Conservation (phyloP, 352 stramenopile genomes). For the Pythium sukuiense region DNA sequence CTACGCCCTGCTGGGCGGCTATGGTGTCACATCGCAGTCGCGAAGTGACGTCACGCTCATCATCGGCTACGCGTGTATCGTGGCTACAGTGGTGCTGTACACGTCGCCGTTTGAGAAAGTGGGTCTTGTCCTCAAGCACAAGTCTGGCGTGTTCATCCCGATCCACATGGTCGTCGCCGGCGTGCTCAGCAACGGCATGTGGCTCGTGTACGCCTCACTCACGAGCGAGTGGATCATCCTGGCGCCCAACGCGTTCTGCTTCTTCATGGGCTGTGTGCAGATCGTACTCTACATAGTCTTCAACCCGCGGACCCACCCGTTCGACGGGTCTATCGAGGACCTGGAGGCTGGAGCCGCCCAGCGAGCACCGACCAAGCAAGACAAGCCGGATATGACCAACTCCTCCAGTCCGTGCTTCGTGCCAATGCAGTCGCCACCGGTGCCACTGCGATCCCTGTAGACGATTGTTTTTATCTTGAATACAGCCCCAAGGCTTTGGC, state of each 20-base stretch:
- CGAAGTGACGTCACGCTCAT: slow-evolving; percentile 17
- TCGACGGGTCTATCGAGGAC: slow-evolving; percentile 3
- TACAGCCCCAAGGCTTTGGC: too few relatives aligned
- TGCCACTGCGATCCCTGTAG: neutral
- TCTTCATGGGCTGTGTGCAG: slow-evolving; percentile 20
- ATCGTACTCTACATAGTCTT: slow-evolving; percentile 25
- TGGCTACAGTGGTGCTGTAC: slow-evolving; percentile 25
- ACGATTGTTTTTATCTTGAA: neutral
- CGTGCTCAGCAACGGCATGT: slow-evolving; percentile 21
- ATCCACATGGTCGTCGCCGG: slow-evolving; percentile 27
- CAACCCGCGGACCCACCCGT: slow-evolving; percentile 18
- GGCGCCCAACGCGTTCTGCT: slow-evolving; percentile 22
- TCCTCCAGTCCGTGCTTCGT: slow-evolving; percentile 20
- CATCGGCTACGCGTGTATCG: slow-evolving; percentile 20
- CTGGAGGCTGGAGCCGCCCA: slow-evolving; percentile 9
- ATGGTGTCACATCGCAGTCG: slow-evolving; percentile 11
- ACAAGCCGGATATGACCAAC: slow-evolving; percentile 2
- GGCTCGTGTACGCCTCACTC: slow-evolving; percentile 21
- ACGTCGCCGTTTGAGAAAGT: slow-evolving; percentile 27
- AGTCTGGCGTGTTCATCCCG: slow-evolving; percentile 21
- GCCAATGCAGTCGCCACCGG: slow-evolving; percentile 18
- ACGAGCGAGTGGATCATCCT: slow-evolving; percentile 27
- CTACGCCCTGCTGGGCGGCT: slow-evolving; percentile 21
- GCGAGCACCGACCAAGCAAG: neutral
- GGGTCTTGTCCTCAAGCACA: slow-evolving; percentile 24